Evolutionary conservation across 192 early-diverging fungal genomes (phyloP).

Genomic region (Backusella westeae): DNA sequence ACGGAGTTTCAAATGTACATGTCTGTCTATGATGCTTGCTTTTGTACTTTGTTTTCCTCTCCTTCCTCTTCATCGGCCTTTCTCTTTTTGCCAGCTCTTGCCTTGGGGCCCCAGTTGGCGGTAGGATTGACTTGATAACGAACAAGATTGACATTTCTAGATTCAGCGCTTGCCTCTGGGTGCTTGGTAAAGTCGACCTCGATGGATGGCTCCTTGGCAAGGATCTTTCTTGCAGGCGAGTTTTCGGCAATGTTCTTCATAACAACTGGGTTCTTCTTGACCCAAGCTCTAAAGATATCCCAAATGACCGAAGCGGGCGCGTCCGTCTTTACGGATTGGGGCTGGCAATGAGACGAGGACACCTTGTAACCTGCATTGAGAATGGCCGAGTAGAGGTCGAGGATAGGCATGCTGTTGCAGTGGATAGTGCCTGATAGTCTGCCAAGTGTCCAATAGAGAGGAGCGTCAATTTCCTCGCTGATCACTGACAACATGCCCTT

Average conservation of each 20-base stretch:
- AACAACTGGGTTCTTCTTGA: conserved; percentile 68
- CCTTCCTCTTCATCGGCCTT: conserved; percentile 23
- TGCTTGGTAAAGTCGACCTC: conserved; percentile 76
- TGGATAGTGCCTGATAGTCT: conserved; percentile 71
- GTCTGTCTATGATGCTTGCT: neutral
- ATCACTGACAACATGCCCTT: conserved; percentile 94
- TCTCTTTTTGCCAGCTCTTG: conserved; percentile 55
- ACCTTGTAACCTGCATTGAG: conserved; percentile 90
- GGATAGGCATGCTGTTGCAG: conserved; percentile 68
- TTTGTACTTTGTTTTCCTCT: neutral
- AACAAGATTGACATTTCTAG: conserved; percentile 78
- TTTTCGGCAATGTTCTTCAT: conserved; percentile 63
- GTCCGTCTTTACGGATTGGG: conserved; percentile 88
- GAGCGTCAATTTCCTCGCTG: conserved; percentile 70
- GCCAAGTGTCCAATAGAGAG: conserved; percentile 81
- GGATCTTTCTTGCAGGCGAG: conserved; percentile 66
- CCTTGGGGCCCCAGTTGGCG: conserved; percentile 96
- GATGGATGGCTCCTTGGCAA: conserved; percentile 50
- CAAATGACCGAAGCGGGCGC: conserved; percentile 85
- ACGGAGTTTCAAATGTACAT: neutral
- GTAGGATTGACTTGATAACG: conserved; percentile 96
- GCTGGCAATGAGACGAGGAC: conserved; percentile 79
- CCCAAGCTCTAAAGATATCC: conserved; percentile 86
- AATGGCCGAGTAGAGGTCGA: conserved; percentile 76
- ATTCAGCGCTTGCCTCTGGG: conserved; percentile 70